Percentiles rank a stretch among this genome's conserved stretches.
These are phyloP conservation scores for Ceratocystis albifundus DNA, from an alignment of 2,329 filamentous ascomycete species.

Conservation along the genomic window DNA sequence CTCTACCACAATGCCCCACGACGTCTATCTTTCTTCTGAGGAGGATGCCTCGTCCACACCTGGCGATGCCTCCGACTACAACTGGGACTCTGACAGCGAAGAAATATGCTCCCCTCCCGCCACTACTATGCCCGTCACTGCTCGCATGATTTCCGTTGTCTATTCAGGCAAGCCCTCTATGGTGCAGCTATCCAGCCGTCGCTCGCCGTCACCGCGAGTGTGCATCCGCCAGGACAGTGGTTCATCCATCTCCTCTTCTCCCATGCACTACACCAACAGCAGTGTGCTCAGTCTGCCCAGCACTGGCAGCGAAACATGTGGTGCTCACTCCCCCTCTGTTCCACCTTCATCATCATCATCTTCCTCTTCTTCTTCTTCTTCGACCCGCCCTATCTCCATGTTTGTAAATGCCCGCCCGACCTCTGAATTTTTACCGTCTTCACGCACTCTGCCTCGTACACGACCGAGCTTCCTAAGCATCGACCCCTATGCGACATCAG, in stretches of 20 bases:
- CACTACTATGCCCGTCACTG: conserved; percentile 37
- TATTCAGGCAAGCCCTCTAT: conserved; percentile 49
- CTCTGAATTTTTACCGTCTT: conserved; percentile 24
- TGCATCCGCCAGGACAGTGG: conserved; percentile 27
- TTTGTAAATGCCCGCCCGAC: conserved; percentile 12
- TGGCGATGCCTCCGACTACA: conserved; percentile 48
- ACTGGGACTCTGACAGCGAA: conserved; percentile 37
- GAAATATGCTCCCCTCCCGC: conserved; percentile 25
- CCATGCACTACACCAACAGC: conserved; percentile 31
- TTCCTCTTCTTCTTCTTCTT: neutral
- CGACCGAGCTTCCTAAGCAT: conserved; percentile 42
- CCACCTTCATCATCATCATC: no score
- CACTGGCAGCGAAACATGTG: conserved; percentile 18
- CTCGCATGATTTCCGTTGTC: conserved; percentile 47
- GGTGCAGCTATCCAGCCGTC: conserved; percentile 36
- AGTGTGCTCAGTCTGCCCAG: conserved; percentile 29
- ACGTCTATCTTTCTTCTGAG: conserved; percentile 53
- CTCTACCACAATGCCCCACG: conserved; percentile 37
- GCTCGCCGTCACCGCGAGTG: conserved; percentile 29
- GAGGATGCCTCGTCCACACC: conserved; percentile 53
- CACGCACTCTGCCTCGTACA: conserved; percentile 17
- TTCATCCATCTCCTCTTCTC: conserved; percentile 25
- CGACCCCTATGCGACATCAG: conserved; percentile 41
- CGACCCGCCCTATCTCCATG: conserved; percentile 20
- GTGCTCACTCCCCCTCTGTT: neutral